Evolutionary conservation across 2,329 filamentous ascomycete genomes (phyloP).

Genomic region (Xylaria sp.): DNA sequence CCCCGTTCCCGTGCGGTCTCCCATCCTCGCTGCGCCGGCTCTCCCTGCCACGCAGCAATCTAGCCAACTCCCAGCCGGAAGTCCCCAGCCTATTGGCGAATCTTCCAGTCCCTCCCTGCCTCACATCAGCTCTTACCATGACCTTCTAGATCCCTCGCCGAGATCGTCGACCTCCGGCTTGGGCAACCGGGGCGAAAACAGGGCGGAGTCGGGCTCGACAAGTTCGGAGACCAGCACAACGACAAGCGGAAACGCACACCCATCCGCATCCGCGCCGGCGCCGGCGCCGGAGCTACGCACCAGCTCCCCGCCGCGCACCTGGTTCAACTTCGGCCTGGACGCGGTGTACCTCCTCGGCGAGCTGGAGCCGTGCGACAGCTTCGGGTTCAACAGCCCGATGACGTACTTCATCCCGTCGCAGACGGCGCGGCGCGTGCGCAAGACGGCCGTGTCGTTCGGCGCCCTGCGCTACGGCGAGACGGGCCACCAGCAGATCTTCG

Average conservation of each 20-base stretch:
- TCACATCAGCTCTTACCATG: constrained; percentile 23
- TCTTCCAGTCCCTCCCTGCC: background rate
- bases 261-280: background rate
- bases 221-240: background rate
- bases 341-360: constrained; percentile 55
- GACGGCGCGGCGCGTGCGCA: constrained; percentile 51
- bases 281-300: constrained; percentile 29
- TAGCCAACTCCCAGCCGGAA: background rate
- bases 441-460: constrained; percentile 51
- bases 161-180: background rate
- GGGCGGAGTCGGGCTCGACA: too few relatives aligned
- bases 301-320: constrained; percentile 46
- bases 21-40: background rate
- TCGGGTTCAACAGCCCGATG: constrained; percentile 55
- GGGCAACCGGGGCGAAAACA: background rate
- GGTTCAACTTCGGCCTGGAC: constrained; percentile 56
- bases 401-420: constrained; percentile 49
- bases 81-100: background rate
- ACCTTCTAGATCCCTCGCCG: constrained; percentile 14
- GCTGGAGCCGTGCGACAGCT: constrained; percentile 53
- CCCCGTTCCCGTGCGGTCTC: constrained; percentile 16
- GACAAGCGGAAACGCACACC: background rate
- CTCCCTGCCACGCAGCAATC: background rate
- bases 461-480: constrained; percentile 51
- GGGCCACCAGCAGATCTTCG: constrained; percentile 53